These are phyloP conservation scores for Arthroderma uncinatum DNA, from an alignment of 2,329 filamentous ascomycete genomes.

Conservation along the genomic window DNA sequence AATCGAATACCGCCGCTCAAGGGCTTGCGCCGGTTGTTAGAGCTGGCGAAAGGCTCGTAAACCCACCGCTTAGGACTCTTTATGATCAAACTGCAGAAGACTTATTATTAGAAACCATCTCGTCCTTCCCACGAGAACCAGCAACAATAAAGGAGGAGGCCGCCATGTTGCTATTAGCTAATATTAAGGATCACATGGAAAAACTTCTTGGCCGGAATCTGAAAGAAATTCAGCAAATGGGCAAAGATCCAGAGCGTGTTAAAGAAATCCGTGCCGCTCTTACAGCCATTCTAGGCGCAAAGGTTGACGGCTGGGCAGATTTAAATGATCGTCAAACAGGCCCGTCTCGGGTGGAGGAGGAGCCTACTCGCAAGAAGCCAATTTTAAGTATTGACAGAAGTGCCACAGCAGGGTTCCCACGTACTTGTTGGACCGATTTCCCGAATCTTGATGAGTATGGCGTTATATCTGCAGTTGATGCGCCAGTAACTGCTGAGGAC, in stretches of 20 bases:
- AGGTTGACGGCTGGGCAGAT: constrained; percentile 36
- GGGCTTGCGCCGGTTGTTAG: constrained; percentile 35
- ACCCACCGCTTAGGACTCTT: constrained; percentile 31
- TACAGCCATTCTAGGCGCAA: constrained; percentile 34
- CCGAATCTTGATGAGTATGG: constrained; percentile 35
- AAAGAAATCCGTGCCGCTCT: constrained; percentile 36
- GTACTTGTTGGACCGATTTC: constrained; percentile 34
- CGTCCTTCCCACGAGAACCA: constrained; percentile 34
- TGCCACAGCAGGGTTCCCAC: constrained; percentile 30
- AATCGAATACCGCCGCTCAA: constrained; percentile 25
- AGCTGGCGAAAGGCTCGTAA: constrained; percentile 33
- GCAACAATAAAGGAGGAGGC: constrained; percentile 38
- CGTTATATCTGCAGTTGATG: constrained; percentile 27
- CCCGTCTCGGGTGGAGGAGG: constrained; percentile 17
- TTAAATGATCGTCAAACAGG: constrained; percentile 21
- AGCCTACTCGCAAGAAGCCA: constrained; percentile 30
- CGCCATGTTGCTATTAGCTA: constrained; percentile 37
- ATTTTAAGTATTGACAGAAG: constrained; percentile 35
- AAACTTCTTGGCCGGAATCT: constrained; percentile 34
- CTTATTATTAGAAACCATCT: constrained; percentile 34
- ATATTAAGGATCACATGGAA: constrained; percentile 41
- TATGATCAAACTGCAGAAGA: constrained; percentile 37
- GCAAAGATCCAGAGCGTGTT: constrained; percentile 35
- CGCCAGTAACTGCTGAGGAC: constrained; percentile 35
- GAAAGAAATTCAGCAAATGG: constrained; percentile 37